phyloP scores from a whole-genome alignment of 2,329 filamentous ascomycete species.

The Amphichorda felina region DNA sequence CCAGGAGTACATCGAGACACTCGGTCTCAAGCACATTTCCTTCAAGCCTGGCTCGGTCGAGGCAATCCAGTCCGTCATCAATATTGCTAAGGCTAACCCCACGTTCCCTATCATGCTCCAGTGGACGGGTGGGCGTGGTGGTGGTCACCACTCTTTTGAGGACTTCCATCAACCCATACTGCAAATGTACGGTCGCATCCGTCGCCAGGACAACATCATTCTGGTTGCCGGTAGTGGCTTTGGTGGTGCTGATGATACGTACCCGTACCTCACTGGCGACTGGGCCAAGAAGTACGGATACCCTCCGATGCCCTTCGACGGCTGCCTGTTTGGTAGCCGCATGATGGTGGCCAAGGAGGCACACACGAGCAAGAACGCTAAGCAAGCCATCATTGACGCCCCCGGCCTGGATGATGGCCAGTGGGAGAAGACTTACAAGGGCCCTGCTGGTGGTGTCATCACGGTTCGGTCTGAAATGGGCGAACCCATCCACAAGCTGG shows the following conservation, averaged over 20 bases:
- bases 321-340: slow-evolving; percentile 79
- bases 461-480: slow-evolving; percentile 99
- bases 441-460: slow-evolving; percentile 82
- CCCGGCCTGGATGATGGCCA: slow-evolving; percentile 68
- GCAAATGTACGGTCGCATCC: slow-evolving; percentile 81
- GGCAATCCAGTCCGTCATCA: slow-evolving; percentile 80
- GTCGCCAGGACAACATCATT: slow-evolving; percentile 76
- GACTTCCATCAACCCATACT: slow-evolving; percentile 91
- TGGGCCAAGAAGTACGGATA: slow-evolving; percentile 86
- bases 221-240: slow-evolving; percentile 87
- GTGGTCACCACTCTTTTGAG: slow-evolving; percentile 89
- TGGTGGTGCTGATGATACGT: slow-evolving; percentile 79
- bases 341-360: slow-evolving; percentile 95
- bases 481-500: slow-evolving; percentile 97
- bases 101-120: slow-evolving; percentile 87
- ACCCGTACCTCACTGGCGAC: slow-evolving; percentile 78
- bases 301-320: slow-evolving; percentile 89
- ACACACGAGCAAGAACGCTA: slow-evolving; percentile 75
- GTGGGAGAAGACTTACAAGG: slow-evolving; percentile 93
- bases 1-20: slow-evolving; percentile 85
- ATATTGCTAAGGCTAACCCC: slow-evolving; percentile 89
- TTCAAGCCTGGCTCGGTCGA: slow-evolving; percentile 91
- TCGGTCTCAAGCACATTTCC: slow-evolving; percentile 83
- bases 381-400: slow-evolving; percentile 82
- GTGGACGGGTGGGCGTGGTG: slow-evolving; percentile 90